phyloP scores from a whole-genome alignment of 371 early-diverging fungal species.

The Phascolomyces articulosus region DNA sequence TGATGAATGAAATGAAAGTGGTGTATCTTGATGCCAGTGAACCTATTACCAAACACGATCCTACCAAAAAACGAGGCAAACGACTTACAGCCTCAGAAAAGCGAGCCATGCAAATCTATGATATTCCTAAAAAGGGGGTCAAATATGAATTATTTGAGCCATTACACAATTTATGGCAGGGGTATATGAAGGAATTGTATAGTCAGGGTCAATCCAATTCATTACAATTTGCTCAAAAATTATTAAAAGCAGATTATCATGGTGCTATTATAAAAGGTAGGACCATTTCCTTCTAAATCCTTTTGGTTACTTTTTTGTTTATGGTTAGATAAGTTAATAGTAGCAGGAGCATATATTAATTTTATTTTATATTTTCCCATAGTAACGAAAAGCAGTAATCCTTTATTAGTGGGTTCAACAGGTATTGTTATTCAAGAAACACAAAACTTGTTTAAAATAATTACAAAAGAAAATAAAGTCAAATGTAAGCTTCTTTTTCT shows the following conservation, averaged over 20 bases:
- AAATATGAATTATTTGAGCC: constrained; percentile 72
- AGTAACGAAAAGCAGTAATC: constrained; percentile 83
- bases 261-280: constrained; percentile 82
- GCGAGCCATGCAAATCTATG: constrained; percentile 62
- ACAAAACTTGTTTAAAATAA: constrained; percentile 81
- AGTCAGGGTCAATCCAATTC: constrained; percentile 34
- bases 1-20: constrained; percentile 13
- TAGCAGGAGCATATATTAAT: no score
- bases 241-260: constrained; percentile 87
- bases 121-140: constrained; percentile 57
- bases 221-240: constrained; percentile 57
- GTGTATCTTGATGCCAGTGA: constrained; percentile 13
- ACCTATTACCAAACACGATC: not conserved
- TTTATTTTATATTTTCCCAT: not conserved
- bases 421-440: constrained; percentile 93
- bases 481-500: constrained; percentile 58
- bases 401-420: constrained; percentile 71
- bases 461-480: constrained; percentile 67
- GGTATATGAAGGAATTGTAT: constrained; percentile 75
- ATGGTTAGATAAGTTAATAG: no score
- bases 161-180: constrained; percentile 79
- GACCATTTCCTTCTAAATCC: no score
- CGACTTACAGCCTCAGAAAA: constrained; percentile 65
- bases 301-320: no score
- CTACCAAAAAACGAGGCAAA: constrained; percentile 11